phyloP scores from a whole-genome alignment of 345 rosid species.

The Euclidium syriacum region DNA sequence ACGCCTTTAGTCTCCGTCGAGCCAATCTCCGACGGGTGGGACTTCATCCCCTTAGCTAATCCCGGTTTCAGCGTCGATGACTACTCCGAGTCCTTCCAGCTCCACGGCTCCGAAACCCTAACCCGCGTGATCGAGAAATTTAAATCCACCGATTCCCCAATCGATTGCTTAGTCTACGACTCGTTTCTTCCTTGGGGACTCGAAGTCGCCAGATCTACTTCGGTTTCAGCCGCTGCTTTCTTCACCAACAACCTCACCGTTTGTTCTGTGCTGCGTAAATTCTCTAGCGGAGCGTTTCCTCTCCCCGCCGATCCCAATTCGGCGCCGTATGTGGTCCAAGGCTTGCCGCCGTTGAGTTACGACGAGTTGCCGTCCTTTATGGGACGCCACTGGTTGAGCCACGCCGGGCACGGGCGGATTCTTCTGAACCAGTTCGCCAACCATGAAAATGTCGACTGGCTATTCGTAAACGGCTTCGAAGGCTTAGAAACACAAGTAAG shows the following conservation, averaged over 20 bases:
- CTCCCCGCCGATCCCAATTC: slow-evolving; percentile 39
- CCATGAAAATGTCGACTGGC: slow-evolving; percentile 55
- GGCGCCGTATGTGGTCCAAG: slow-evolving; percentile 37
- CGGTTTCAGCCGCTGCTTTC: slow-evolving; percentile 51
- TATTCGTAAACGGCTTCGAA: slow-evolving; percentile 49
- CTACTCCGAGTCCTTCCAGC: slow-evolving; percentile 37
- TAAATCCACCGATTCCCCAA: slow-evolving; percentile 29
- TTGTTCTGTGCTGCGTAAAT: slow-evolving; percentile 37
- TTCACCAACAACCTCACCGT: slow-evolving; percentile 63
- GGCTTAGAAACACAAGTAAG: slow-evolving; percentile 53
- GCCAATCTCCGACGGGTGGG: slow-evolving; percentile 74
- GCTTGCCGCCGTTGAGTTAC: slow-evolving; percentile 45
- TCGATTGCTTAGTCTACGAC: slow-evolving; percentile 57
- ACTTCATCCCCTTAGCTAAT: slow-evolving; percentile 42
- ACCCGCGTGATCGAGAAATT: slow-evolving; percentile 38
- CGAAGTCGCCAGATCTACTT: slow-evolving; percentile 55
- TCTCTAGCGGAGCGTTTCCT: slow-evolving; percentile 34
- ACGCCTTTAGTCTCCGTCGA: slow-evolving; percentile 41
- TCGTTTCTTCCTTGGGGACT: slow-evolving; percentile 78
- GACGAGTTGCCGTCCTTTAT: slow-evolving; percentile 56
- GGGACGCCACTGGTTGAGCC: slow-evolving; percentile 33
- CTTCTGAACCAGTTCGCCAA: slow-evolving; percentile 51
- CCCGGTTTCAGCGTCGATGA: slow-evolving; percentile 33
- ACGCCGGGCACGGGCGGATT: slow-evolving; percentile 52
- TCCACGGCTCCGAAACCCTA: slow-evolving; percentile 48